Evolutionary conservation across 192 early-diverging fungal genomes (phyloP).

Genomic region (Dissophora globulifera): DNA sequence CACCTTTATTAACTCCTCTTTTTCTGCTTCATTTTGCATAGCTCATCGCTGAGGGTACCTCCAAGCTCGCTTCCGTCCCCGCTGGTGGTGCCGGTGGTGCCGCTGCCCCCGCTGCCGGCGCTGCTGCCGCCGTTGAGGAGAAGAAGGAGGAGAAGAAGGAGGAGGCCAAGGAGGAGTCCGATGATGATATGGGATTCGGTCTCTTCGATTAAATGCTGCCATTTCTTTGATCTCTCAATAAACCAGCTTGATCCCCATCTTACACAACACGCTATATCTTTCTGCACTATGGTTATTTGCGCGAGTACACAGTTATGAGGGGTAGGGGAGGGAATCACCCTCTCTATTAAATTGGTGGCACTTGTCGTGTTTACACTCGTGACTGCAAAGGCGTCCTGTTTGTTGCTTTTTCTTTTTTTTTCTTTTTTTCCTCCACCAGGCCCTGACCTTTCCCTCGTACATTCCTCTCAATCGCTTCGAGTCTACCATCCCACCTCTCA

Average conservation of each 20-base stretch:
- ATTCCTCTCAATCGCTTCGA: too few species aligned
- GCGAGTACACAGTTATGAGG: too few species aligned
- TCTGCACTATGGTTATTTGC: too few species aligned
- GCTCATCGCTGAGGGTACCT: conserved; percentile 92
- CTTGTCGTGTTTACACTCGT: conserved; percentile 14
- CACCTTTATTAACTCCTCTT: neutral
- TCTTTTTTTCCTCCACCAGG: conserved; percentile 1
- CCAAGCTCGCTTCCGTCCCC: conserved; percentile 95
- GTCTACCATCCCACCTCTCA: too few species aligned
- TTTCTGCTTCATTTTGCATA: conserved; percentile 33
- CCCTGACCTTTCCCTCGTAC: too few species aligned
- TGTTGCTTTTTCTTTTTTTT: conserved; percentile 32
- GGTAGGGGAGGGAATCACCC: too few species aligned
- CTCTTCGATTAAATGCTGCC: conserved; percentile 88
- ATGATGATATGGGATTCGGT: conserved; percentile 97
- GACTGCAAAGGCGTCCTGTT: conserved; percentile 19
- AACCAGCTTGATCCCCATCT: conserved; percentile 40
- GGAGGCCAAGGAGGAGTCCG: conserved; percentile 91
- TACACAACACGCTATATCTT: too few species aligned
- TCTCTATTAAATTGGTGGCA: neutral
- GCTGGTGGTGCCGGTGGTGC: conserved; percentile 83
- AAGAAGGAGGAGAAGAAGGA: conserved; percentile 83
- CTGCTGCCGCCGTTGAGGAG: conserved; percentile 54
- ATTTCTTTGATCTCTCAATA: conserved; percentile 15
- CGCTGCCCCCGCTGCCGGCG: conserved; percentile 69